phyloP scores from a whole-genome alignment of 345 rosid genomes.

The Acer negundo region DNA sequence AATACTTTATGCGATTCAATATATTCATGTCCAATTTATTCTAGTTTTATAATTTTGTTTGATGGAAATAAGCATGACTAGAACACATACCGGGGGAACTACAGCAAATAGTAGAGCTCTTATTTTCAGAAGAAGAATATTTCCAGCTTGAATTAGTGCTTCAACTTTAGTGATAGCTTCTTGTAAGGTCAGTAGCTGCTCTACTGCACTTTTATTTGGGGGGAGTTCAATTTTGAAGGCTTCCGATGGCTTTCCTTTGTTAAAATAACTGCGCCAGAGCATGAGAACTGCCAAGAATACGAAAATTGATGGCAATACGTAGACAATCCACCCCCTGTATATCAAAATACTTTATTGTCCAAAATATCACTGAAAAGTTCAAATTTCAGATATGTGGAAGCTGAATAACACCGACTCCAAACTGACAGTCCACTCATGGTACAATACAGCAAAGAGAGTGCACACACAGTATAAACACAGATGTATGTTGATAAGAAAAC shows the following conservation, averaged over 20 bases:
- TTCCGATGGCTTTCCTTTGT: conserved; percentile 54
- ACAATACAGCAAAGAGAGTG: background rate
- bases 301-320: conserved; percentile 55
- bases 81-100: conserved; percentile 67
- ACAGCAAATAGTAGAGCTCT: conserved; percentile 83
- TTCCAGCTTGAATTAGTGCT: conserved; percentile 72
- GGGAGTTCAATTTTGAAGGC: conserved; percentile 67
- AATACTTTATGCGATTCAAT: background rate
- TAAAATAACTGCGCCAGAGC: conserved; percentile 62
- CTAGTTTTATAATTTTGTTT: background rate
- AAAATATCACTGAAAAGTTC: conserved; percentile 3
- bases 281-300: conserved; percentile 53
- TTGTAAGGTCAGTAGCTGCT: conserved; percentile 80
- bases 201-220: conserved; percentile 80
- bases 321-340: conserved; percentile 74
- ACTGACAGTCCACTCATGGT: background rate
- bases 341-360: conserved; percentile 19
- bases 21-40: background rate
- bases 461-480: background rate
- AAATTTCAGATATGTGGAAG: conserved; percentile 8
- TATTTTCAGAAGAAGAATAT: conserved; percentile 78
- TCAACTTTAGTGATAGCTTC: conserved; percentile 72
- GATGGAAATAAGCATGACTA: background rate
- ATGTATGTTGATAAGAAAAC: background rate
- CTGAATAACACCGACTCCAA: conserved; percentile 12